Conservation (phyloP, 169 alveolate species). For the Cryptosporidium tyzzeri region DNA sequence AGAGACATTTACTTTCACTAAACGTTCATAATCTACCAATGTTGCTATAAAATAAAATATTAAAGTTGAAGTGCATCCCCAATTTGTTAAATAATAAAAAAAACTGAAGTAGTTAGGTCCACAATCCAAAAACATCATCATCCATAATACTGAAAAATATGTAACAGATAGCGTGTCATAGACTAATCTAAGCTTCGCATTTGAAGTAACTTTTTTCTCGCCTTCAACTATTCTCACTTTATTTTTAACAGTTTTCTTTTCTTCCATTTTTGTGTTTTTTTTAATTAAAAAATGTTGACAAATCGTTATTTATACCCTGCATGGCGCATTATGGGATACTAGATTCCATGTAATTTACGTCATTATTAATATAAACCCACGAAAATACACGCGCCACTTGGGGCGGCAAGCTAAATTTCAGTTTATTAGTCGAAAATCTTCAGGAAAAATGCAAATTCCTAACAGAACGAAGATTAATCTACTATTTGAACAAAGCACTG, state of each 20-base stretch:
- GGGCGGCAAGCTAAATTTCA: not conserved
- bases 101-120: constrained; percentile 70
- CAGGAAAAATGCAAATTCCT: not conserved
- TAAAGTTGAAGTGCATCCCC: constrained; percentile 70
- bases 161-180: constrained; percentile 24
- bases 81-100: constrained; percentile 65
- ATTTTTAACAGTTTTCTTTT: not conserved
- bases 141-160: constrained; percentile 42
- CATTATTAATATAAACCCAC: not conserved
- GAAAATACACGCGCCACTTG: constrained; percentile 11
- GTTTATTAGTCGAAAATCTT: not conserved
- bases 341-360: constrained; percentile 32
- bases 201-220: not conserved
- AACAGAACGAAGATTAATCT: not conserved
- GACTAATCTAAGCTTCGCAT: constrained; percentile 33
- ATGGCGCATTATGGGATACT: constrained; percentile 23
- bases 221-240: constrained; percentile 20
- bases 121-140: constrained; percentile 68
- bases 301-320: constrained; percentile 5
- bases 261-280: constrained; percentile 5
- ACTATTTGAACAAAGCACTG: not conserved
- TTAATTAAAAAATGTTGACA: not conserved
- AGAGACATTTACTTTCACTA: constrained; percentile 33
- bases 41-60: constrained; percentile 54
- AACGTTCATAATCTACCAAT: constrained; percentile 43